Conservation (phyloP, 257 asterid species). For the Haberlea rhodopensis region DNA sequence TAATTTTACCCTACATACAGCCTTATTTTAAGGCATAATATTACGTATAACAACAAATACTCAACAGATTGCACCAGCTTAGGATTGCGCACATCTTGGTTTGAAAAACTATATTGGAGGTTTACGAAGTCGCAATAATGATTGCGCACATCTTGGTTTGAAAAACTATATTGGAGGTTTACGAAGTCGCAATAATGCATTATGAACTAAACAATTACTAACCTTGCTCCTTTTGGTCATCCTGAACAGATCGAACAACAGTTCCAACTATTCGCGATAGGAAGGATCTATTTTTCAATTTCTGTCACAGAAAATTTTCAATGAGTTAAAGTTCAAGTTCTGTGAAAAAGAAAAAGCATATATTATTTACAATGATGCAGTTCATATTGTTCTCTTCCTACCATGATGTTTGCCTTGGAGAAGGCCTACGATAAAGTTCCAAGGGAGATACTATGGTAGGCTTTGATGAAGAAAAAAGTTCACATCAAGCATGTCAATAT, state of each 20-base stretch:
- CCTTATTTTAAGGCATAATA: no score
- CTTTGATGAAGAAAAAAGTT: no score
- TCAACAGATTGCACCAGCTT: not conserved
- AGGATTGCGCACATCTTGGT: not conserved
- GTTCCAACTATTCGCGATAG: conserved; percentile 87
- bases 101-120: not conserved
- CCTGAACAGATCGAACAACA: conserved; percentile 95
- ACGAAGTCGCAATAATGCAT: conserved; percentile 4
- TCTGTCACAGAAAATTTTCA: conserved; percentile 50
- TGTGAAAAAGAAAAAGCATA: conserved; percentile 14
- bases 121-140: no score
- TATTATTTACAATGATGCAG: conserved; percentile 9
- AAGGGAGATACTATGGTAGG: no score
- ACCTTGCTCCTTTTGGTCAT: conserved; percentile 97
- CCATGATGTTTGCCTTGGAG: no score
- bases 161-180: conserved; percentile 7
- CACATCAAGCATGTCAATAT: no score
- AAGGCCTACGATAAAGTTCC: no score
- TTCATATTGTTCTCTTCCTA: no score
- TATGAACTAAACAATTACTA: conserved; percentile 25
- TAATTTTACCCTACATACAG: no score
- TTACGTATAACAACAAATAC: no score
- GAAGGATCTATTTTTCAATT: conserved; percentile 67
- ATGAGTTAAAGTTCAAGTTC: conserved; percentile 24
- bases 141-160: not conserved